Evolutionary conservation across 108 stramenopile genomes (phyloP), one percentile per base, ranked within the genome.

Genomic region (Cyclotella baltica): DNA sequence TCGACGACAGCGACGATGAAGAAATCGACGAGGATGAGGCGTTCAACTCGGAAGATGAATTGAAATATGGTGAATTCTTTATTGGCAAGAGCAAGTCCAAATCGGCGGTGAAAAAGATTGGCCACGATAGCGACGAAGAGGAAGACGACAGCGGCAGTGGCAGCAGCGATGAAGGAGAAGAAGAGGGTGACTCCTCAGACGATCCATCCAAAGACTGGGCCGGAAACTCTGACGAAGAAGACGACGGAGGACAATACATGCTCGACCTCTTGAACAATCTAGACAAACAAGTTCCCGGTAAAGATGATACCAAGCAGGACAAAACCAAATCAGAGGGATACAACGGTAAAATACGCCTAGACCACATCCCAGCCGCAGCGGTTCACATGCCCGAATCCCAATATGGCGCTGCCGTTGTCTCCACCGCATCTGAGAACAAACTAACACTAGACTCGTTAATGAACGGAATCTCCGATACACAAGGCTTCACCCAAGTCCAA

Each of bases 201-300:
- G 62, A 64, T 22, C 83, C 92, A 59, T 87, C 93, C 11, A 86
- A 90, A 20, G 92, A 88, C 47, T 86, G 86, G 70, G 92, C 92
- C 22, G 86, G 71, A 13, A 57, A 67, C 4, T 72, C 73, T 18
- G 73, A 76, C 25, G 89, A 90, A 38, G 92, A 93, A 23, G 93
- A 90, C 38, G 95, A 95, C 77, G 95, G 90, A 16, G 95, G 91
- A 8, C 83, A 93, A 38, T 93, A 94, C 63, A 93, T 94, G 94
- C 83, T 96, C 1, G 84, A 90, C 57, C 66, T 96, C 31, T 77
- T 94, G 29, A 88, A 90, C 65, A 89, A 90, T 55, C 81, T 96
- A 13, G 90, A 92, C 48, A 84, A 76, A 50, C 37, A 71, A 29
- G 43, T 37, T 36, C 22, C 43, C 6, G 67, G 73, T 27, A 74